Evolutionary conservation across 805 yeast genomes (phyloP).

Genomic region (Ascoidea rubescens): DNA sequence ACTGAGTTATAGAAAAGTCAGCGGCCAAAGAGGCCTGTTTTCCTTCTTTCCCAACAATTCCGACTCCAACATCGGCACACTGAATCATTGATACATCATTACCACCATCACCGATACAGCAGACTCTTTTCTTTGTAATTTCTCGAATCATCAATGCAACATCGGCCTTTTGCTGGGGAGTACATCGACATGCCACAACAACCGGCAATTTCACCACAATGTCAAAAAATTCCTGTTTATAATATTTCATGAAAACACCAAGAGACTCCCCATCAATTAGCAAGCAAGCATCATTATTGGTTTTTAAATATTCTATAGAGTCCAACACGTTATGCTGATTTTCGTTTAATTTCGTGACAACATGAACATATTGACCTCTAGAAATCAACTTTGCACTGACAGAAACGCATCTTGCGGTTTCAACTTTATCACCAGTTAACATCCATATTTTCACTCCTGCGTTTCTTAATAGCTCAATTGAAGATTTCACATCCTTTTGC

Average conservation of each 20-base stretch:
- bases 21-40: constrained; percentile 95
- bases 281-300: constrained; percentile 46
- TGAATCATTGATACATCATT: constrained; percentile 98
- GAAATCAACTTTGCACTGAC: constrained; percentile 88
- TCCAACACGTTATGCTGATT: constrained; percentile 56
- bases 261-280: constrained; percentile 91
- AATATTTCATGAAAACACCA: constrained; percentile 48
- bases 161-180: constrained; percentile 98
- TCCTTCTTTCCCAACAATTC: constrained; percentile 98
- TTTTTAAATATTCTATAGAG: constrained; percentile 57
- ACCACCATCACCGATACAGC: constrained; percentile 99
- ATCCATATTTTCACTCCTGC: constrained; percentile 98
- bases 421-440: constrained; percentile 98
- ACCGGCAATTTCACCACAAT: constrained; percentile 73
- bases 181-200: constrained; percentile 96
- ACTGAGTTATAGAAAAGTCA: constrained; percentile 87
- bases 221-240: constrained; percentile 59
- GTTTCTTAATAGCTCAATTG: constrained; percentile 82
- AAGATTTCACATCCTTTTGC: constrained; percentile 82
- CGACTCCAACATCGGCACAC: constrained; percentile 97
- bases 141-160: constrained; percentile 71
- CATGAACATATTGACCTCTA: constrained; percentile 88
- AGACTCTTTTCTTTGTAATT: constrained; percentile 76
- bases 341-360: constrained; percentile 49
- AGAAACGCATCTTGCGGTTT: constrained; percentile 95